Evolutionary conservation across 176 grass and related monocot species (phyloP).

Genomic region (Cocos nucifera): DNA sequence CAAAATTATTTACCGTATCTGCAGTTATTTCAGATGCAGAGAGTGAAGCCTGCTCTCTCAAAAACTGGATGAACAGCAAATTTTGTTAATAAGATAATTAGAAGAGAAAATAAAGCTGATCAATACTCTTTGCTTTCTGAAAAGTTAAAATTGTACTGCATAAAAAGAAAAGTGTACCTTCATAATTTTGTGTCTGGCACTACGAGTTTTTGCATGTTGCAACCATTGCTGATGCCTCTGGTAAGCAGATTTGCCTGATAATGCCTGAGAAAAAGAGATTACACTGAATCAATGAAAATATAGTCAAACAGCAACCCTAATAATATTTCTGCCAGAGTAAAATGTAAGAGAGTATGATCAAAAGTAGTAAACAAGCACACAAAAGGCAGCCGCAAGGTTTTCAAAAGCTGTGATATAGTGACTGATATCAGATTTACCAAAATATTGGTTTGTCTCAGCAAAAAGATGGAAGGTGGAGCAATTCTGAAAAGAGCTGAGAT

Average conservation of each 20-base stretch:
- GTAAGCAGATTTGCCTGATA: constrained; percentile 84
- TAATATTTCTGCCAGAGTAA: too few species aligned
- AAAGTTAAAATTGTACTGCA: too few species aligned
- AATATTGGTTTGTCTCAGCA: too few species aligned
- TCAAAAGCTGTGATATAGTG: too few species aligned
- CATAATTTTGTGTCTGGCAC: constrained; percentile 94
- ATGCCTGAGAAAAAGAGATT: constrained; percentile 36
- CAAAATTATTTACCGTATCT: constrained; percentile 61
- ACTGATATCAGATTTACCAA: too few species aligned
- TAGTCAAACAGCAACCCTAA: not conserved
- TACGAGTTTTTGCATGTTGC: constrained; percentile 80
- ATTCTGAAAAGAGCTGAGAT: too few species aligned
- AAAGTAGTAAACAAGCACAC: too few species aligned
- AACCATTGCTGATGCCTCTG: constrained; percentile 81
- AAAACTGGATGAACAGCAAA: constrained; percentile 48
- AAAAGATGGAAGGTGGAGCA: too few species aligned
- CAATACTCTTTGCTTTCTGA: too few species aligned
- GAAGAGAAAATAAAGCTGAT: not conserved
- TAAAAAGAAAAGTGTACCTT: constrained; percentile 34
- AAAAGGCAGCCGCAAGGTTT: too few species aligned
- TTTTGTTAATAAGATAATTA: not conserved
- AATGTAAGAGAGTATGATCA: too few species aligned
- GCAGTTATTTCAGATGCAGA: constrained; percentile 85
- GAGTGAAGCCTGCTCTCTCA: constrained; percentile 74
- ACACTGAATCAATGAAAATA: not conserved